Base-by-base conservation (phyloP, 1,284 basidiomycete genomes). In the Cryptococcus sp. region DNA sequence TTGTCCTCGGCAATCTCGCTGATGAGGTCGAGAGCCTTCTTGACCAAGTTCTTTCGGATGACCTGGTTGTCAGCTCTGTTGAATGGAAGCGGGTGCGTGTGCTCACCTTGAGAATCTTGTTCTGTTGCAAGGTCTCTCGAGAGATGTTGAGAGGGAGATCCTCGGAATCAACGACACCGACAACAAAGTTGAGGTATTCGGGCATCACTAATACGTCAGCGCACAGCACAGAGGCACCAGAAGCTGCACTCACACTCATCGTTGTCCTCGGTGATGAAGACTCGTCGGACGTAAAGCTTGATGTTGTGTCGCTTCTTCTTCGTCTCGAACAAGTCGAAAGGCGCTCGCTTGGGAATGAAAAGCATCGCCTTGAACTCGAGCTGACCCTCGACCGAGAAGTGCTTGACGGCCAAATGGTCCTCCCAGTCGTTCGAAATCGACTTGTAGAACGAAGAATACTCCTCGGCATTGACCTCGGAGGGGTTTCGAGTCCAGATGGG, bases 241-340 rank as follows among this genome's bases (percentile, higher is more conserved):
- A 40, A 18, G 25, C 6, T 22, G n/a, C 5, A 58, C 57, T 58
- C 32, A 58, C 57, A 80, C 70, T 99, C 95, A 79, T 98, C 95
- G 75, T 93, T 97, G 78, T 99, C 94, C 77, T 99, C 94, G 88
- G 95, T 97, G 82, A 99, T 98, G 81, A 99, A 98, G 67, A 98
- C 94, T 53, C 95, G 91, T 79, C 95, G 92, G 65, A 99, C 95
- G 75, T 98, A 98, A 74, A 99, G 91, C 81, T 98, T 98, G 82
- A 99, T 97, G 87, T 97, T 98, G 84, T 97, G 97, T 71, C 94
- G 89, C 85, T 98, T 98, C 88, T 98, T 98, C 87, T 99, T 98
- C 63, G 87, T 89, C 81, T 98, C 95, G 77, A 99, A 99, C 75
- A 98, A 85, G 72, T 99, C 95, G 76, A 98, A 98, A 49, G 94